These are phyloP conservation scores for Afroboletus lepidellus DNA, from an alignment of 1,284 basidiomycete genomes.

Conservation along the genomic window DNA sequence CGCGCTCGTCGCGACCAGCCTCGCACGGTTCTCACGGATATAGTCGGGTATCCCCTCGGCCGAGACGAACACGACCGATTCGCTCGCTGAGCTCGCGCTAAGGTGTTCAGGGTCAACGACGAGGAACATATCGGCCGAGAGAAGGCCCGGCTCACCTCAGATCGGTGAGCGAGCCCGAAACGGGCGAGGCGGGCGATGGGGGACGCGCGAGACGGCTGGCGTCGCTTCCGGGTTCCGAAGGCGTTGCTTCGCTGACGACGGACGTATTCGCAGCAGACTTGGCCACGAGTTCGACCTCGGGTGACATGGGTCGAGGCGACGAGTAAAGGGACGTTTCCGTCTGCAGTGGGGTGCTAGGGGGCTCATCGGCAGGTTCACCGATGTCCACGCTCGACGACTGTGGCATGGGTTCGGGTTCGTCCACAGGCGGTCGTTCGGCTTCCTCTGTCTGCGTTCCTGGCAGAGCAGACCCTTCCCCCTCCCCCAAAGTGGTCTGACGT, in stretches of 20 bases:
- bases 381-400: background rate
- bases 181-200: slow-evolving; percentile 13
- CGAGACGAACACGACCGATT: slow-evolving; percentile 31
- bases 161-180: slow-evolving; percentile 16
- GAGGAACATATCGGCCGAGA: too few relatives aligned
- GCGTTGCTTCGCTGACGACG: too few relatives aligned
- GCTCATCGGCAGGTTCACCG: background rate
- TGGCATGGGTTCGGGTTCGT: background rate
- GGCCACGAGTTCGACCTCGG: background rate
- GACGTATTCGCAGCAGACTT: too few relatives aligned
- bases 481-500: slow-evolving; percentile 3
- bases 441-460: slow-evolving; percentile 3
- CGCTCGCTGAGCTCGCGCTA: slow-evolving; percentile 15
- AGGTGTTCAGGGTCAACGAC: slow-evolving; percentile 9
- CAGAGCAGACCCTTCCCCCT: background rate
- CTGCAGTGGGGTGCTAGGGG: background rate
- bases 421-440: background rate
- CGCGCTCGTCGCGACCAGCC: slow-evolving; percentile 32
- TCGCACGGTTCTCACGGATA: slow-evolving; percentile 31
- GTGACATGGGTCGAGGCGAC: slow-evolving; percentile 1
- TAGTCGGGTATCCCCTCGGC: slow-evolving; percentile 33
- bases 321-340: slow-evolving; percentile 1
- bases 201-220: slow-evolving; percentile 6
- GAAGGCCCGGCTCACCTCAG: slow-evolving; percentile 16
- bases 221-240: too few relatives aligned